Percentiles rank a stretch among this genome's conserved stretches.
Conservation (phyloP, 768 basidiomycete genomes). For the Suillus lakei region DNA sequence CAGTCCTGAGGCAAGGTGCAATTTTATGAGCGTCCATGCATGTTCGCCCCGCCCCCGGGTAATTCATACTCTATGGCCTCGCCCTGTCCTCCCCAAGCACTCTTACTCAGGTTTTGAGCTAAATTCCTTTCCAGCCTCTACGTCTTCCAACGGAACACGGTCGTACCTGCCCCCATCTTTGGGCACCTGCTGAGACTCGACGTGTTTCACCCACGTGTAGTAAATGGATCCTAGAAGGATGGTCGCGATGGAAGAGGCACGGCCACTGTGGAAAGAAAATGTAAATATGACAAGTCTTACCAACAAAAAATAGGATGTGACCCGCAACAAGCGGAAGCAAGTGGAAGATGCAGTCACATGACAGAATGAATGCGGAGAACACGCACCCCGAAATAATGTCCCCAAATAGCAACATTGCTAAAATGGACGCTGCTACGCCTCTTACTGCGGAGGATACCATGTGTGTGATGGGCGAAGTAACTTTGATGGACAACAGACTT, state of each 20-base stretch:
- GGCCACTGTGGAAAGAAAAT: conserved; percentile 57
- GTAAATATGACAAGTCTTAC: background rate
- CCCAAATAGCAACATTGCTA: conserved; percentile 80
- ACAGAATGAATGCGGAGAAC: background rate
- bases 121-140: conserved; percentile 52
- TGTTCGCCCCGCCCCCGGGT: background rate
- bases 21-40: background rate
- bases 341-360: background rate
- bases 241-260: conserved; percentile 76
- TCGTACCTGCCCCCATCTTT: conserved; percentile 51
- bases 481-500: conserved; percentile 91
- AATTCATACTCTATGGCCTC: too few relatives aligned
- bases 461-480: conserved; percentile 96
- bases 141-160: conserved; percentile 64
- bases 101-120: conserved; percentile 35
- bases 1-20: background rate
- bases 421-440: conserved; percentile 87
- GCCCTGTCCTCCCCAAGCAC: background rate
- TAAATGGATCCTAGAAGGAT: conserved; percentile 84
- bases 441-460: conserved; percentile 97
- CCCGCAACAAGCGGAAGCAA: background rate
- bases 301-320: background rate
- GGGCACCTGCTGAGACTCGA: conserved; percentile 54
- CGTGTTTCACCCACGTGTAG: conserved; percentile 89
- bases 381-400: conserved; percentile 83